phyloP scores from a whole-genome alignment of 2,329 filamentous ascomycete genomes.

The Didymella segeticola region DNA sequence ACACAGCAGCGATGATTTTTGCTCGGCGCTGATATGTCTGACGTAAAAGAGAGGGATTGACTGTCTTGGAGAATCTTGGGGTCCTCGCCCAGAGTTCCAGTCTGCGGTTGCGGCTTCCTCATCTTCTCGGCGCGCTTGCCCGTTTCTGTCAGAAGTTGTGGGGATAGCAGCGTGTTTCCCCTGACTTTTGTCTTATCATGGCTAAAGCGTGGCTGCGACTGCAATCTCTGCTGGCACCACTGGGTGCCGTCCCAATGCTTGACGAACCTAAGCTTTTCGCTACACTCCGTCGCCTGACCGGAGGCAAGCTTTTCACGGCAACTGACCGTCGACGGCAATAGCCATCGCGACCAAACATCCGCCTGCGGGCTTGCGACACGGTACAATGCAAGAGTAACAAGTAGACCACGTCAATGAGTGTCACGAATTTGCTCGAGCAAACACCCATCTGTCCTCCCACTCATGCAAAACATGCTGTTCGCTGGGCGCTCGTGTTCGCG shows the following conservation, averaged over 20 bases:
- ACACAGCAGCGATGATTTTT: constrained; percentile 5
- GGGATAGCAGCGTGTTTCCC: constrained; percentile 12
- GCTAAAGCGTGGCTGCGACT: constrained; percentile 12
- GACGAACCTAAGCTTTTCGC: constrained; percentile 29
- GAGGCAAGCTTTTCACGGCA: constrained; percentile 11
- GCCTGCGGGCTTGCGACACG: neutral
- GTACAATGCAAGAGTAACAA: neutral
- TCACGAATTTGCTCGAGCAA: constrained; percentile 14
- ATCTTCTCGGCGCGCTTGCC: constrained; percentile 20
- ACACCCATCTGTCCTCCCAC: neutral
- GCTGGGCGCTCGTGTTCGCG: constrained; percentile 10
- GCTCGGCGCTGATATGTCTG: constrained; percentile 10
- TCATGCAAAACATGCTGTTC: constrained; percentile 20
- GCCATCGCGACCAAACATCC: neutral
- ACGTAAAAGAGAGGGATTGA: constrained; percentile 4
- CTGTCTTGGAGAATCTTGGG: constrained; percentile 15
- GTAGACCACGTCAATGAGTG: neutral
- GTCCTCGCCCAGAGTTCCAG: constrained; percentile 8
- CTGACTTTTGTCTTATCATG: constrained; percentile 13
- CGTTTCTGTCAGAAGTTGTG: constrained; percentile 14
- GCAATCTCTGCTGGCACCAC: constrained; percentile 21
- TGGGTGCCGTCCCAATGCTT: constrained; percentile 24
- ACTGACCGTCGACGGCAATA: neutral
- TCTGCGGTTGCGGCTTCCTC: constrained; percentile 12
- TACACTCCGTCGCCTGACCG: constrained; percentile 7